Evolutionary conservation across 1,139 yeast species (phyloP), one percentile per base, ranked within the genome.

Genomic region (Kodamaea sp.): DNA sequence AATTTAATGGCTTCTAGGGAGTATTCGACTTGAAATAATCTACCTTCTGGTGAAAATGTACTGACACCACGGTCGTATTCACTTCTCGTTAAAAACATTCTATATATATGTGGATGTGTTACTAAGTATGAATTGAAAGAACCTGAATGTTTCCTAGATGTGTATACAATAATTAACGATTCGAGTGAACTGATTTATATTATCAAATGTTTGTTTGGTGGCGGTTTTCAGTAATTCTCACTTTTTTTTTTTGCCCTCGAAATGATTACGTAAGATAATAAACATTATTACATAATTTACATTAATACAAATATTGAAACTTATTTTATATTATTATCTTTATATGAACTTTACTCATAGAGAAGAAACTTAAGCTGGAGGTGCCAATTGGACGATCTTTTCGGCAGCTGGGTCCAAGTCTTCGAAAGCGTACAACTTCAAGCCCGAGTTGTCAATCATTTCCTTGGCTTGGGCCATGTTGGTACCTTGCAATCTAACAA

Each of bases 11-110:
- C 99, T 65, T 94, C 98, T 38, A 92, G 72, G 9, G 98, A 94
- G 65, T 94, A 94, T 63, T 94, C 99, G 34, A 94, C 99, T 67
- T 94, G 99, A 69, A 94, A 94, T 46, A 94, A 73, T 60, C 99
- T 85, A 26, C 99, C 99, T 64, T 94, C 99, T 10, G 99, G 99
- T 1, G 97, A 90, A 65, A 94, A 94, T 6, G 98, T 92, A 58
- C 95, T 85, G 40, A 94, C 98, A 48, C 98, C 98, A 66, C 99
- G 86, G 62, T 94, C 99, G 65, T 94, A 94, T 74, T 94, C 99
- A 68, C 96, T 86, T 83, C 99, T 83, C 23, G 98, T 94, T 54
- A 94, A 78, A 69, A 94, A 94, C 99, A 92, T 92, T 38, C 38
- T 33, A 22, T 24, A 9, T 33, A 24, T 8, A 15, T 15, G 20